A percentile compares a stretch with the other conserved stretches of the same genome.
These are phyloP conservation scores for Stellera chamaejasme DNA, from an alignment of 345 rosid species.

Conservation along the genomic window DNA sequence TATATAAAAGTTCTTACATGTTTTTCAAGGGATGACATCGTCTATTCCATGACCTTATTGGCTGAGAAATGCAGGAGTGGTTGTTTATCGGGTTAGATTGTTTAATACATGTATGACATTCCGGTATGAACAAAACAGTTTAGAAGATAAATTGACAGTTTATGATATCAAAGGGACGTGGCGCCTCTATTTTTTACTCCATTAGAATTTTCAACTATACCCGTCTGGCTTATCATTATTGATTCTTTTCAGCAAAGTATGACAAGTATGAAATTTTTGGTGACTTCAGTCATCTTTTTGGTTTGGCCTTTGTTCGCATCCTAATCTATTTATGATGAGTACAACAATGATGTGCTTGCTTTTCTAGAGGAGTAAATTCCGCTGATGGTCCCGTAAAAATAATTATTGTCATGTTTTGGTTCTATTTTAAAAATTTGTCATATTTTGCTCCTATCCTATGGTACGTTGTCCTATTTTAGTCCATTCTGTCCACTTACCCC, in stretches of 20 bases:
- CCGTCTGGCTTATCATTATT: too few relatives aligned
- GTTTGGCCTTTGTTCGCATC: slow-evolving; percentile 83
- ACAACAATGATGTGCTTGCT: slow-evolving; percentile 83
- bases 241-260: too few relatives aligned
- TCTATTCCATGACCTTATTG: slow-evolving; percentile 78
- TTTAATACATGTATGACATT: background rate
- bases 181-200: too few relatives aligned
- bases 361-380: slow-evolving; percentile 90
- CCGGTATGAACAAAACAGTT: background rate
- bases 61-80: slow-evolving; percentile 86
- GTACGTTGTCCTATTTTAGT: too few relatives aligned
- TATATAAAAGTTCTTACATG: slow-evolving; percentile 87
- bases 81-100: slow-evolving; percentile 61
- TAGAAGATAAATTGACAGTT: background rate
- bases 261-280: slow-evolving; percentile 3
- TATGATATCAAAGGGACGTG: too few relatives aligned
- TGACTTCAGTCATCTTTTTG: slow-evolving; percentile 81
- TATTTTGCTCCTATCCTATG: too few relatives aligned
- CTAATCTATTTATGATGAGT: slow-evolving; percentile 81
- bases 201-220: too few relatives aligned
- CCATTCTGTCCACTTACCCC: too few relatives aligned
- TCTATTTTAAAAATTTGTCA: too few relatives aligned
- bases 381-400: too few relatives aligned
- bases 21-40: slow-evolving; percentile 94
- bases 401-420: too few relatives aligned